Evolutionary conservation across 441 rosid genomes (phyloP).

Genomic region (Omphalea diandra): DNA sequence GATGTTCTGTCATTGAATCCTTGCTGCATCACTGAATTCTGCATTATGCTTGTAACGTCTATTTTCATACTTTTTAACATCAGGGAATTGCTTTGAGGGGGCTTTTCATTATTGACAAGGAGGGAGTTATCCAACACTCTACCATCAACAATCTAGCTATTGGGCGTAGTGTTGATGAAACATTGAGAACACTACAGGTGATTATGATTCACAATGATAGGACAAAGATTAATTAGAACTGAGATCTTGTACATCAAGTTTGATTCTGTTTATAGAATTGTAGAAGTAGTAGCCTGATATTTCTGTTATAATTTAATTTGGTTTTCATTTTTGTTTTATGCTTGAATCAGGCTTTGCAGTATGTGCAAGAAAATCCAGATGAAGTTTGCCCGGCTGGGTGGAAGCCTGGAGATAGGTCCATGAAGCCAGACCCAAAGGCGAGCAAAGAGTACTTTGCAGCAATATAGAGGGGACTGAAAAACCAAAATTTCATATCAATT

Average conservation of each 20-base stretch:
- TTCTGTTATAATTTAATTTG: background rate
- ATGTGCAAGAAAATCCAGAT: constrained; percentile 85
- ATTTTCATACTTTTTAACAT: constrained; percentile 2
- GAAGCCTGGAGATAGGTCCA: constrained; percentile 90
- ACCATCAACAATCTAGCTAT: constrained; percentile 92
- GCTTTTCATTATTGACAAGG: constrained; percentile 88
- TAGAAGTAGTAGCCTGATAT: background rate
- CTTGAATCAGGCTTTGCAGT: constrained; percentile 58
- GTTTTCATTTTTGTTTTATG: background rate
- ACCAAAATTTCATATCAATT: constrained; percentile 1
- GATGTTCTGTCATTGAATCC: background rate
- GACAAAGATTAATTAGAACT: background rate
- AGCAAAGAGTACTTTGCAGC: constrained; percentile 92
- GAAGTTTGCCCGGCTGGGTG: constrained; percentile 97
- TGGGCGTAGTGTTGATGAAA: constrained; percentile 85
- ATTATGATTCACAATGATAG: background rate
- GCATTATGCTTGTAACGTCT: background rate
- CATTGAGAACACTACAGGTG: constrained; percentile 91
- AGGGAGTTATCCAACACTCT: constrained; percentile 82
- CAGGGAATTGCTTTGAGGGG: constrained; percentile 90
- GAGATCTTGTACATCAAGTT: background rate
- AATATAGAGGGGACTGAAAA: constrained; percentile 29
- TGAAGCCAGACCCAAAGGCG: constrained; percentile 90
- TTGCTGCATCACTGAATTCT: background rate
- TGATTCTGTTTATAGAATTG: background rate